phyloP scores from a whole-genome alignment of 1,284 basidiomycete genomes.

The Ustilago nuda region DNA sequence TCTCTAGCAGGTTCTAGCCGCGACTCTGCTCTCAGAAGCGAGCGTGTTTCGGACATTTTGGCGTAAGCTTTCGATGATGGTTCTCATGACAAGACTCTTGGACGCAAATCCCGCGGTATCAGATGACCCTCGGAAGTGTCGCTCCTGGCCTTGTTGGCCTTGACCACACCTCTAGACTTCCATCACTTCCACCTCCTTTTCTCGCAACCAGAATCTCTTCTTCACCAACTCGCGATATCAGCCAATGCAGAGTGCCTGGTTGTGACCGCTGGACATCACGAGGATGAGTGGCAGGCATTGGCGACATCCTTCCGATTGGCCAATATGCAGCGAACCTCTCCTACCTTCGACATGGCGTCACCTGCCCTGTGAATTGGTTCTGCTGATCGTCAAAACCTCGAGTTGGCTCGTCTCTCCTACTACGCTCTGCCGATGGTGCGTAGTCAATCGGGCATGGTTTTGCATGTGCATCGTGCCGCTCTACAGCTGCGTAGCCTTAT shows the following conservation, averaged over 20 bases:
- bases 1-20: no score
- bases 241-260: slow-evolving; percentile 7
- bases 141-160: no score
- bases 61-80: no score
- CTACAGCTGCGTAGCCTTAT: slow-evolving; percentile 32
- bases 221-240: background rate
- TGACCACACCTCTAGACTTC: background rate
- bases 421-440: slow-evolving; percentile 31
- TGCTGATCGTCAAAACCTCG: slow-evolving; percentile 29
- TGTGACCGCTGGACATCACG: background rate
- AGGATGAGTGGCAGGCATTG: slow-evolving; percentile 30
- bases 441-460: slow-evolving; percentile 35
- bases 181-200: background rate
- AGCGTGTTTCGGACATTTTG: no score
- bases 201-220: no score
- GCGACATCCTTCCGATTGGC: slow-evolving; percentile 33
- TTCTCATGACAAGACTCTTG: no score
- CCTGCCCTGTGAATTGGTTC: slow-evolving; percentile 30
- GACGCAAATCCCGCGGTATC: no score
- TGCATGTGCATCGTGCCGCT: slow-evolving; percentile 21
- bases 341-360: slow-evolving; percentile 24
- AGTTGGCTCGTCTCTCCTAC: slow-evolving; percentile 29
- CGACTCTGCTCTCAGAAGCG: no score
- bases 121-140: no score
- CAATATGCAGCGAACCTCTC: slow-evolving; percentile 15